Evolutionary conservation across 768 basidiomycete species (phyloP), one percentile per base, ranked within the genome.

Genomic region (Hydnomerulius pinastri): DNA sequence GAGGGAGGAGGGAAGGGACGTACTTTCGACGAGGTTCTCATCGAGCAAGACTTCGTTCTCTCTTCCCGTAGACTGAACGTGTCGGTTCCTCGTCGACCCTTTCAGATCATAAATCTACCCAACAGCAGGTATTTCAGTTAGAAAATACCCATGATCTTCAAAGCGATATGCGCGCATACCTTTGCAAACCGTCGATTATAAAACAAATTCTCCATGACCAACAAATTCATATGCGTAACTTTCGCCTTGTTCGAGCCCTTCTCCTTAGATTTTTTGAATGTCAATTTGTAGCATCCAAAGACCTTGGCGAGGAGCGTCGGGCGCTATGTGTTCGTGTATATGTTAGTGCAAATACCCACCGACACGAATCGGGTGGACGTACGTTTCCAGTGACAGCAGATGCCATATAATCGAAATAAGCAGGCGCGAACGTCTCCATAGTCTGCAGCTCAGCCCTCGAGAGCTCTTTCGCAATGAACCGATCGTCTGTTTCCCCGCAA

Each of bases 121-220:
- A n/a, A n/a, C n/a, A 13, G 0, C 32, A 12, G 21, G 17, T 27
- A 28, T 38, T 15, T 20, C 3, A 29, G n/a, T 58, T 37, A 55
- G 49, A 38, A 27, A 44, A 18, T n/a, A 36, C 25, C 25, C 4
- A 33, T 28, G 24, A 36, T 48, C 32, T 25, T 38, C 7, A 4
- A 8, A 9, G 2, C 49, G n/a, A 41, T 5, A 28, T 4, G 6
- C 50, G 15, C 15, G 30, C 54, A n/a, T 60, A 91, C 92, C 78
- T 88, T 92, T 3, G 87, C 85, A 61, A 98, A 96, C 10, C 87
- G 82, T 48, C 91, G 81, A 55, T 95, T 91, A 67, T 97, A 95
- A 65, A 98, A 97, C 9, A 96, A 74, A 61, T 95, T 99, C 71
- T 99, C 97, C 96, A 98, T 98, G 42, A 99, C 91, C 30, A 98